These are phyloP conservation scores for Colletotrichum liaoningense DNA, from an alignment of 2,329 filamentous ascomycete genomes.

Conservation along the genomic window DNA sequence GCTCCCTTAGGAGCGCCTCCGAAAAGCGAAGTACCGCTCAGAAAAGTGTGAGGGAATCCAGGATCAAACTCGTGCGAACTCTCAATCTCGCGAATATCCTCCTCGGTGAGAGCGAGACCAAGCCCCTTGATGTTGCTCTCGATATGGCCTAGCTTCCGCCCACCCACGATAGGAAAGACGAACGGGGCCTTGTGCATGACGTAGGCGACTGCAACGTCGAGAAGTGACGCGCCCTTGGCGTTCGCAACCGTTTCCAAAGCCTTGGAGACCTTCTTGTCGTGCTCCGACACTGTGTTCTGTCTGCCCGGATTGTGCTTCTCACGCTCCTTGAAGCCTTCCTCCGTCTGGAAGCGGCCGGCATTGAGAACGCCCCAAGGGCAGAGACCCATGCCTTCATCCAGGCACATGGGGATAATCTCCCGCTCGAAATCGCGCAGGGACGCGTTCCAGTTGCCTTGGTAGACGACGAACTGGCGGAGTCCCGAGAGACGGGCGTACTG, in stretches of 20 bases:
- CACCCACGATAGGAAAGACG: conserved; percentile 71
- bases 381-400: conserved; percentile 60
- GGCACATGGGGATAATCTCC: conserved; percentile 55
- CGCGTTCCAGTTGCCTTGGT: conserved; percentile 51
- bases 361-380: conserved; percentile 70
- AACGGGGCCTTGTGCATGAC: conserved; percentile 69
- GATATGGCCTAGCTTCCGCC: conserved; percentile 70
- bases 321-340: conserved; percentile 33
- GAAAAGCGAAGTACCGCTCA: neutral
- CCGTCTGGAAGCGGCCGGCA: conserved; percentile 59
- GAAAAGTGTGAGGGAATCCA: conserved; percentile 60
- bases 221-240: conserved; percentile 18
- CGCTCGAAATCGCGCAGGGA: conserved; percentile 50
- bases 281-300: conserved; percentile 42
- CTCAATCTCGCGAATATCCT: conserved; percentile 69
- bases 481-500: conserved; percentile 45
- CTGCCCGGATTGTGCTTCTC: neutral
- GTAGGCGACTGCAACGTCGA: conserved; percentile 63
- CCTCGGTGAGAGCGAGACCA: conserved; percentile 59
- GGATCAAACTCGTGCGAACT: conserved; percentile 62
- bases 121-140: conserved; percentile 70
- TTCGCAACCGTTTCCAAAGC: conserved; percentile 29
- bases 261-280: conserved; percentile 23
- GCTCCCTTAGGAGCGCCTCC: neutral
- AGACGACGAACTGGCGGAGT: conserved; percentile 49